Evolutionary conservation across 2,329 filamentous ascomycete species (phyloP), one percentile per base, ranked within the genome.

Genomic region (Fusarium sp.): DNA sequence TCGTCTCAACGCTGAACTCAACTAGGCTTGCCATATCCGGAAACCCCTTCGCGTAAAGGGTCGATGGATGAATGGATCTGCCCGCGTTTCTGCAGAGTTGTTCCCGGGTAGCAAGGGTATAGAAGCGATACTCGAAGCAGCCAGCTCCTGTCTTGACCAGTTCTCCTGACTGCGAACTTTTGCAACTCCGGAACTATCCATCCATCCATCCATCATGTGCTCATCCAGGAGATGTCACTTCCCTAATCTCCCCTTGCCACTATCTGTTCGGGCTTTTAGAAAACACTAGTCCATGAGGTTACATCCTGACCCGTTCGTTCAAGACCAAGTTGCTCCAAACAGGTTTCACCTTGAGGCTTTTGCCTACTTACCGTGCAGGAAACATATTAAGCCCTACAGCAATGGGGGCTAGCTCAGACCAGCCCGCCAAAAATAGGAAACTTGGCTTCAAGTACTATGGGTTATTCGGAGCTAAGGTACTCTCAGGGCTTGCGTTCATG

Each of bases 81-180:
- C 57, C 61, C 35, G 24, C 40, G 42, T 46, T 22, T 29, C 44
- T 38, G 44, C 44, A 35, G 33, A 64, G 16, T 20, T n/a, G 51
- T 24, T 40, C 38, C 64, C 58, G 36, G 36, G 36, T 35, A 55
- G 53, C 31, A 60, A 64, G 31, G 36, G 38, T 35, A 51, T 40
- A 31, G 35, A 56, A 70, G 64, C 56, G 63, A 71, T 71, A 64
- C 42, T 68, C 46, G 59, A 71, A 62, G 64, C 63, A 59, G 20
- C 24, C 24, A 12, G 35, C n/a, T 31, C n/a, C 17, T 40, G 35
- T 57, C 44, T 69, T 38, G 35, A 35, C 38, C 46, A 29, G 36
- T 63, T 67, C 59, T 62, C 63, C 33, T 42, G 57, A 57, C 22
- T 29, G 55, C 42, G 58, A 27, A 60, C 24, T 40, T 66, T 49